phyloP scores from a whole-genome alignment of 2,329 filamentous ascomycete genomes.

The Talaromyces amestolkiae region DNA sequence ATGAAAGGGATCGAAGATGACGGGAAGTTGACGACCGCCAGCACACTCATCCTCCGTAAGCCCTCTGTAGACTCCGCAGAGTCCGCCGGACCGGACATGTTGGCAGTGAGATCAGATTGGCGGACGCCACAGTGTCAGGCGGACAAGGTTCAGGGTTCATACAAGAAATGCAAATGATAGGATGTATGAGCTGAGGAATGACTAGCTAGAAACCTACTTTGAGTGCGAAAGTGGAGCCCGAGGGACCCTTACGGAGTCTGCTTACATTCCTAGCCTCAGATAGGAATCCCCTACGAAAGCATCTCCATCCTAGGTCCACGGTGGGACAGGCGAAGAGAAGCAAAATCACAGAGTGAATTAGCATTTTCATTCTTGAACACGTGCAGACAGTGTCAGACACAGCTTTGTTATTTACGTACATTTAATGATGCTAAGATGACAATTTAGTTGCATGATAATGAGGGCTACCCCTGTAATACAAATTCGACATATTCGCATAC shows the following conservation, averaged over 20 bases:
- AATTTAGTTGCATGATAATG: not conserved
- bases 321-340: not conserved
- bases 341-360: not conserved
- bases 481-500: not conserved
- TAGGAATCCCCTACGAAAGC: not conserved
- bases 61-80: not conserved
- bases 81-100: not conserved
- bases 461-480: not conserved
- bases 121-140: conserved; percentile 7
- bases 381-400: not conserved
- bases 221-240: not conserved
- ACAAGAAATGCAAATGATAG: conserved; percentile 5
- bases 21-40: not conserved
- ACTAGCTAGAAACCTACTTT: not conserved
- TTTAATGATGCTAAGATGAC: not conserved
- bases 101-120: conserved; percentile 3
- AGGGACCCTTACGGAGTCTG: conserved; percentile 2
- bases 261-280: not conserved
- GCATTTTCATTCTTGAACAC: not conserved
- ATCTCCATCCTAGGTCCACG: not conserved
- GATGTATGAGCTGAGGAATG: conserved; percentile 6
- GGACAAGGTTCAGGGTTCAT: conserved; percentile 14
- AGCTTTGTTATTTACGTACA: not conserved
- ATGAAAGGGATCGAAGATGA: not conserved
- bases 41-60: not conserved